Conservation (phyloP, 2,329 filamentous ascomycete species). For the Bipolaris oryzae region DNA sequence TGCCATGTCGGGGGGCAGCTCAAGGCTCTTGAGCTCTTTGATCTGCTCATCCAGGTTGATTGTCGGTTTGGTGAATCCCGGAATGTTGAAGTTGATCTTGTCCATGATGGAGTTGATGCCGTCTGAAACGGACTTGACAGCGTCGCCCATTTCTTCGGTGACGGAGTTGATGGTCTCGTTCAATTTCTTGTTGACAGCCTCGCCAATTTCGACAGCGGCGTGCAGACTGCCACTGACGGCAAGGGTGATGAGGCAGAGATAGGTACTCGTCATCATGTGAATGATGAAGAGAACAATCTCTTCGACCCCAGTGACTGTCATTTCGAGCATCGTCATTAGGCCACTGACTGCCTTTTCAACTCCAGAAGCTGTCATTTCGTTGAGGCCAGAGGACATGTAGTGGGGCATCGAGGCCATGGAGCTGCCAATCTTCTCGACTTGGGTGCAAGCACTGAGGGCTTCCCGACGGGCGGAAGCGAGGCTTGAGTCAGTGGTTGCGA, state of each 20-base stretch:
- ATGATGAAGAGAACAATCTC: conserved; percentile 90
- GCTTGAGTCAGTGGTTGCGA: conserved; percentile 73
- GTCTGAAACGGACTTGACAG: conserved; percentile 41
- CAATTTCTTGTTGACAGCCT: conserved; percentile 65
- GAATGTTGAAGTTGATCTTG: conserved; percentile 48
- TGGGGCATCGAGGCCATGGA: conserved; percentile 98
- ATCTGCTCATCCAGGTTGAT: conserved; percentile 72
- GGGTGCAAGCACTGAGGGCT: conserved; percentile 86
- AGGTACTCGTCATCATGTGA: conserved; percentile 88
- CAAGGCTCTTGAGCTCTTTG: conserved; percentile 69
- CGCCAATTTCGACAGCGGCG: conserved; percentile 67
- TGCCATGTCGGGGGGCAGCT: conserved; percentile 72
- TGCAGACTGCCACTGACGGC: conserved; percentile 80
- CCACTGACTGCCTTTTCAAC: conserved; percentile 81
- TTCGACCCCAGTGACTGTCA: conserved; percentile 83
- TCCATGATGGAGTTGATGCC: conserved; percentile 49
- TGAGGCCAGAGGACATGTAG: conserved; percentile 88
- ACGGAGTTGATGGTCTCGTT: conserved; percentile 67
- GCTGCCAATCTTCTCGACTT: conserved; percentile 91
- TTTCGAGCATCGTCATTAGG: conserved; percentile 76
- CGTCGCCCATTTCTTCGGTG: conserved; percentile 56
- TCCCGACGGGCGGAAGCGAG: conserved; percentile 77
- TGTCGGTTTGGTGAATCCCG: conserved; percentile 55
- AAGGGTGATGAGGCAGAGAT: conserved; percentile 85
- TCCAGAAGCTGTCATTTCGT: conserved; percentile 78